Conservation (phyloP, 768 basidiomycete genomes). For the Tricholoma hemisulphureum region DNA sequence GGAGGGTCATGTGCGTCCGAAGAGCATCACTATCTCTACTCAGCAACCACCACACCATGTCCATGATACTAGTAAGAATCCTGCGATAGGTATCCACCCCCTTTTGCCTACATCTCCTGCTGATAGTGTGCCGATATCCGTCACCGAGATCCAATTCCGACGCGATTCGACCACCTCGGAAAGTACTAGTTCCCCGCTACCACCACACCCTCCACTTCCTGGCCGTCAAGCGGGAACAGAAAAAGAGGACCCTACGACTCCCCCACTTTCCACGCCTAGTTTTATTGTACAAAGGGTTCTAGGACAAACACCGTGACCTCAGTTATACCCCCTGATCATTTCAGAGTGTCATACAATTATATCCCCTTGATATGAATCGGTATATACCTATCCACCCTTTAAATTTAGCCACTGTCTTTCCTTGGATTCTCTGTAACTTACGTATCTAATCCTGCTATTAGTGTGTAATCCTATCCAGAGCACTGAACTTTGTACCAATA, state of each 20-base stretch:
- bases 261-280: conserved; percentile 15
- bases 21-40: conserved; percentile 15
- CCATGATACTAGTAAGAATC: conserved; percentile 29
- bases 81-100: conserved; percentile 28
- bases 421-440: too few relatives aligned
- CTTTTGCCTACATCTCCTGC: conserved; percentile 46
- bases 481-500: background rate
- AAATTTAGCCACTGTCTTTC: too few relatives aligned
- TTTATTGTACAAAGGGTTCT: conserved; percentile 28
- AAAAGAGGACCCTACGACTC: conserved; percentile 2
- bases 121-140: conserved; percentile 55
- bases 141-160: conserved; percentile 53
- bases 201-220: conserved; percentile 44
- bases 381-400: too few relatives aligned
- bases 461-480: too few relatives aligned
- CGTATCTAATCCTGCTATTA: background rate
- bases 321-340: too few relatives aligned
- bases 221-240: background rate
- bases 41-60: conserved; percentile 52
- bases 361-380: too few relatives aligned
- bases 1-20: conserved; percentile 14
- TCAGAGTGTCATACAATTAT: too few relatives aligned
- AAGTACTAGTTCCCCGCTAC: conserved; percentile 34
- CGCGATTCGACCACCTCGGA: conserved; percentile 33
- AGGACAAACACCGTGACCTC: conserved; percentile 21